Evolutionary conservation across 2,329 filamentous ascomycete genomes (phyloP), one percentile per base, ranked within the genome.

Genomic region (Trichoderma semiorbis): DNA sequence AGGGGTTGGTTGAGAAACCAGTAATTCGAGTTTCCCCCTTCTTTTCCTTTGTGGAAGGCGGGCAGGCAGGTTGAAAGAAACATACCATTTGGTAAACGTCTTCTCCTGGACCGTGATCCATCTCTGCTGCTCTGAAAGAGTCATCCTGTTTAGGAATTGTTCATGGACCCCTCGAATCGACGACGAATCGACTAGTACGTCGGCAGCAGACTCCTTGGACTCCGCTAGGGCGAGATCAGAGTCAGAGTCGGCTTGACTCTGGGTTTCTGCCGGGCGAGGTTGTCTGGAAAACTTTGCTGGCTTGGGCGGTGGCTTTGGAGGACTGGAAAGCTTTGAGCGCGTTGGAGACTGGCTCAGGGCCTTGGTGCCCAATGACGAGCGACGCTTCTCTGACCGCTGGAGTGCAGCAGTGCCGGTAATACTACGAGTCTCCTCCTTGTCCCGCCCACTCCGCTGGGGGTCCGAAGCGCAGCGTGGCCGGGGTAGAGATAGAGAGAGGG

Each of bases 71-170:
- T 34, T 28, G n/a, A 47, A 65, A 34, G 28, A 62, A 26, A 43
- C 76, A 58, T 78, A 84, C 83, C 96, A 99, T 93, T 98, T 99
- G 72, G 95, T 97, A 83, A 99, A 99, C 32, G 96, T 99, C 88
- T 98, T 99, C 83, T 98, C 92, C 86, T 98, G 95, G 83, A 97
- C 94, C 79, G 86, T 90, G 77, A 92, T 87, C 90, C 90, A 92
- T 81, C 87, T 85, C 81, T 91, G 88, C 82, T 91, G 88, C 80
- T 90, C 88, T 75, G 86, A 83, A 80, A 85, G 89, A 72, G 88
- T 89, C 89, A 91, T 91, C 81, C 84, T 90, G 78, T 82, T 83
- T 74, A 86, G 80, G 74, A 81, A 83, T 76, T 83, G 84, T 75
- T 87, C 85, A 81, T 85, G 84, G 78, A 82, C 80, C 76, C 84